Conservation (phyloP, 306 rosid genomes). For the Quercus alba region DNA sequence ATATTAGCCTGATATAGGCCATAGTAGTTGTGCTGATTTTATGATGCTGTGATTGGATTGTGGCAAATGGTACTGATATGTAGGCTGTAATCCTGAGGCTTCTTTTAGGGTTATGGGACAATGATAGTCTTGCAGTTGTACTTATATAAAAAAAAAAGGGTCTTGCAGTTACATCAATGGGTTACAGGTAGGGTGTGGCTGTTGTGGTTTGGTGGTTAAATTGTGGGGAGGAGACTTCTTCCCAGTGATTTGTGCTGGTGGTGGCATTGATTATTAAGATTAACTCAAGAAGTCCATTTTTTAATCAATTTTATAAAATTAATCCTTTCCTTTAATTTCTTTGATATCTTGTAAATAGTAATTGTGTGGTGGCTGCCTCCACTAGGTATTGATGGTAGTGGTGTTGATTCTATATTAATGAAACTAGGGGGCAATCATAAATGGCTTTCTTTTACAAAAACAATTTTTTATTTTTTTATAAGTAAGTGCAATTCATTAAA, state of each 20-base stretch:
- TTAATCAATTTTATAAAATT: not conserved
- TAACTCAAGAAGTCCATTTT: not conserved
- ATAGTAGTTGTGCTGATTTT: not conserved
- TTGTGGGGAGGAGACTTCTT: not conserved
- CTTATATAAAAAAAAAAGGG: no score
- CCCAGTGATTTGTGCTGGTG: not conserved
- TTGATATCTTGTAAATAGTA: not conserved
- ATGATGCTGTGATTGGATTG: not conserved
- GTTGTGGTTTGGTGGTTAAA: not conserved
- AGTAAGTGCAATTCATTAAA: no score
- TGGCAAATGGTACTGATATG: not conserved
- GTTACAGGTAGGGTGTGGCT: not conserved
- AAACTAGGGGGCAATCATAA: not conserved
- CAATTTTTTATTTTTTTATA: not conserved
- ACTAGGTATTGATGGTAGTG: not conserved
- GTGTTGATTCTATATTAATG: not conserved
- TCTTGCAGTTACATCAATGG: not conserved
- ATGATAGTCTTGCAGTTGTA: not conserved
- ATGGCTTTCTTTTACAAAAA: not conserved
- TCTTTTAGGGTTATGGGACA: not conserved
- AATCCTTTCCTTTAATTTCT: not conserved
- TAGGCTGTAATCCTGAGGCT: not conserved
- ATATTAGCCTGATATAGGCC: slow-evolving; percentile 4
- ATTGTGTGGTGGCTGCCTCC: not conserved
- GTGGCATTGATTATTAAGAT: not conserved